Base-by-base conservation (phyloP, 2,329 filamentous ascomycete species). In the Neoarthrinium moseri region DNA sequence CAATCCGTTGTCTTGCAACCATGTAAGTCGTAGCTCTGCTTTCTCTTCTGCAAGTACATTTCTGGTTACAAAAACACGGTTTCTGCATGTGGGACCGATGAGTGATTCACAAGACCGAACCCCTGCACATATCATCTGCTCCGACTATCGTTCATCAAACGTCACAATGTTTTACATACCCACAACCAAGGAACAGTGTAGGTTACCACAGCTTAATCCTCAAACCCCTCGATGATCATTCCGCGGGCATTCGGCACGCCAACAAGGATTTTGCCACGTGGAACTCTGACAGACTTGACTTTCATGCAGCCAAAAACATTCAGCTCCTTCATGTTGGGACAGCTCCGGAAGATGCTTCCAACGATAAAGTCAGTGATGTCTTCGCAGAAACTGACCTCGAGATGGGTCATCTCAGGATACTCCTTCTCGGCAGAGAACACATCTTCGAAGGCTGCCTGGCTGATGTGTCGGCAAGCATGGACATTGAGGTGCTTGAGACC, bases 381-480 rank as follows among this genome's bases (percentile, higher is more conserved):
- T 46, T 83, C 81, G 54, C 83, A 86, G 64, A 95, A 95, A 43
- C 85, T 88, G 34, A 94, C 72, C 61, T 95, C 90, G 34, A 96
- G 71, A 47, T 86, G 79, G 49, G 73, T 71, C 26, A 97, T 73
- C 10, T 81, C 72, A 0, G 86, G 82, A 55, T 95, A 96, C 2
- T 44, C 51, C 35, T 76, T 79, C 20, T 74, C 74, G 7, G 69
- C 66, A 5, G 72, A 68, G 58, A 97, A 96, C 1, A 87, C 84
- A 8, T 84, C 77, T 51, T 89, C 82, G 48, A 96, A 91, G 0
- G 88, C 83, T 13, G 78, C 69, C 26, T 78, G 74, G 2, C 81
- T 78, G 51, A 97, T 91, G 62, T 96, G 87, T 3, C 92, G 85
- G 60, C 90, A 95, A 0, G 86, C 88, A 12, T 89, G 81, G n/a